phyloP scores from a whole-genome alignment of 257 asterid genomes.

The Schizonepeta tenuifolia region DNA sequence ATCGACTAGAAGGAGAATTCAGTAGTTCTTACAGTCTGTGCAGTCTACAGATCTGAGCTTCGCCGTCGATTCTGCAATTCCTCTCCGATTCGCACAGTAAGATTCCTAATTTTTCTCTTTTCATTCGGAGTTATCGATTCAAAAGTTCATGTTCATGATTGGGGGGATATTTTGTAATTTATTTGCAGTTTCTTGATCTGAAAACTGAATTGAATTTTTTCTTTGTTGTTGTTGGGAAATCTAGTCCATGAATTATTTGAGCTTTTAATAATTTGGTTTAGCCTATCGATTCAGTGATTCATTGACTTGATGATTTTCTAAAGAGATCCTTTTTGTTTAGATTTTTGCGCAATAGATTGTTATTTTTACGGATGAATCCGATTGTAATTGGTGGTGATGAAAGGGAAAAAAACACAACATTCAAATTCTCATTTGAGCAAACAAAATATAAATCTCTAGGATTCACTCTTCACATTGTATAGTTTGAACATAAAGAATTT shows the following conservation, averaged over 20 bases:
- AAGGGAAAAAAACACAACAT: neutral
- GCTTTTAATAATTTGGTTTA: neutral
- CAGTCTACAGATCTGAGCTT: constrained; percentile 38
- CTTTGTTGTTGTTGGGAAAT: neutral
- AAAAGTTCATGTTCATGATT: neutral
- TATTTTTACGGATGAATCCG: neutral
- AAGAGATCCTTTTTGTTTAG: neutral
- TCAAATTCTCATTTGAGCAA: neutral
- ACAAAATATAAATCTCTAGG: neutral
- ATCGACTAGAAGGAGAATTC: neutral
- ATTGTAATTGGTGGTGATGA: constrained; percentile 12
- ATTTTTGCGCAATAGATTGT: neutral
- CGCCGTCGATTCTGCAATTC: constrained; percentile 29
- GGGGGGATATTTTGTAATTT: neutral
- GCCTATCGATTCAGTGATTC: neutral
- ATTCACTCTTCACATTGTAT: neutral
- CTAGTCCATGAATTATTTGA: constrained; percentile 16
- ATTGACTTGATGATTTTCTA: constrained; percentile 24
- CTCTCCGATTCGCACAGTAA: constrained; percentile 34
- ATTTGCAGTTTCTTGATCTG: constrained; percentile 29
- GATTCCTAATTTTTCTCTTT: constrained; percentile 11
- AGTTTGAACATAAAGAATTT: neutral
- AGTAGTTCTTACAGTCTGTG: constrained; percentile 2
- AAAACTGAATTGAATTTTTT: constrained; percentile 23
- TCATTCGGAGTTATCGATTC: neutral